Evolutionary conservation across 805 yeast species (phyloP), one percentile per base, ranked within the genome.

Genomic region (Jamesozyma rosinii): DNA sequence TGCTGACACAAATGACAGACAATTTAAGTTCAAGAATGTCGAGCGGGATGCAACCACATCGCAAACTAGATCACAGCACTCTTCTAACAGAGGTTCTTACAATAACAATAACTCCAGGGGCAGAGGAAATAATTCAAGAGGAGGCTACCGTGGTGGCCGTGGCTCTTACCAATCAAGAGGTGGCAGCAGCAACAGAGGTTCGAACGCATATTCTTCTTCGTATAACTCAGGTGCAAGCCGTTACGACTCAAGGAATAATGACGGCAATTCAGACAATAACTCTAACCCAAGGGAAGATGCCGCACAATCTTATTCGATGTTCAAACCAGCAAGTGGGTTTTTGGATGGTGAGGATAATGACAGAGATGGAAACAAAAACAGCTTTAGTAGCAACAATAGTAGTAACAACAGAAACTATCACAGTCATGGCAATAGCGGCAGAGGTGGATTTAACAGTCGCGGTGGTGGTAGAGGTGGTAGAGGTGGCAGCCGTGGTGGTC

Each of bases 291-390:
- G 20, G 5, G 35, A 20, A 1, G 40, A 26, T 10, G 4, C 35
- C 2, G 17, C 14, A 8, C 38, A 43, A 29, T 15, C 40, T 13
- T 44, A 44, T 31, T 58, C 63, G 14, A 44, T 59, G 27, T 60
- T 60, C 41, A 55, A 54, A 41, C 65, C 65, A 34, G 65, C 65
- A 19, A 57, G 62, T 46, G 59, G 63, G 35, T 60, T 60, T 44
- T 46, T 60, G 36, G 44, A 41, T 20, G 43, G 30, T 8, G 26
- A 22, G 24, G 38, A 22, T 14, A 35, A 22, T n/a, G 38, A 35
- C 8, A 33, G 19, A 15, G 30, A 45, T 8, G 42, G 44, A 18
- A 46, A 45, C 27, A 48, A 50, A 2, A 45, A 44, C 38, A 41
- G 33, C 8, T 49, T 46, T 27, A 44, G 39, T 30, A 19, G 44